phyloP scores from a whole-genome alignment of 306 rosid species.

The Senna siamea region DNA sequence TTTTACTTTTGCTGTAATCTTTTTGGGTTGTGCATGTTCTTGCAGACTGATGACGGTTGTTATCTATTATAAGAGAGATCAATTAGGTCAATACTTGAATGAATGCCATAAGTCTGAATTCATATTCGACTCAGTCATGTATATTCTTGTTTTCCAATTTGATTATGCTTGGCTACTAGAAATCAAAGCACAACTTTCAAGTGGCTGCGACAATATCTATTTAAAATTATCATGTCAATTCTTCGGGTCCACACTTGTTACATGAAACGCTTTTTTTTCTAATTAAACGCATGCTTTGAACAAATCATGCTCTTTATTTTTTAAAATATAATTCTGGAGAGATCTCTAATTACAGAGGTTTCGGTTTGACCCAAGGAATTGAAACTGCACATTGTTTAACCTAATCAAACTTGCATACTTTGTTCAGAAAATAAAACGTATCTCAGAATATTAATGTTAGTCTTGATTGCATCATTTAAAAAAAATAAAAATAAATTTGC shows the following conservation, averaged over 20 bases:
- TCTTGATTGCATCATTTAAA: neutral
- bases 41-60: neutral
- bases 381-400: neutral
- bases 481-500: neutral
- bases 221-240: neutral
- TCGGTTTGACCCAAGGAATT: neutral
- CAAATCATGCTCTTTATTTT: neutral
- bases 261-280: constrained; percentile 8
- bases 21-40: neutral
- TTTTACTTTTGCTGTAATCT: neutral
- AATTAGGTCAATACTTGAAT: neutral
- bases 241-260: constrained; percentile 14
- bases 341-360: neutral
- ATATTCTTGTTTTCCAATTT: neutral
- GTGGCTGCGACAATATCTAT: constrained; percentile 4
- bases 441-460: neutral
- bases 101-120: neutral
- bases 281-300: neutral
- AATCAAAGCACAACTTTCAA: neutral
- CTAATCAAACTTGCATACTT: neutral
- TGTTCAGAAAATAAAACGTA: neutral
- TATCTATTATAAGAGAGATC: neutral
- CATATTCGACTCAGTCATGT: constrained; percentile 5
- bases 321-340: neutral
- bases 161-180: no score